Evolutionary conservation across 768 basidiomycete genomes (phyloP), one percentile per base, ranked within the genome.

Genomic region (Suillus sp.): DNA sequence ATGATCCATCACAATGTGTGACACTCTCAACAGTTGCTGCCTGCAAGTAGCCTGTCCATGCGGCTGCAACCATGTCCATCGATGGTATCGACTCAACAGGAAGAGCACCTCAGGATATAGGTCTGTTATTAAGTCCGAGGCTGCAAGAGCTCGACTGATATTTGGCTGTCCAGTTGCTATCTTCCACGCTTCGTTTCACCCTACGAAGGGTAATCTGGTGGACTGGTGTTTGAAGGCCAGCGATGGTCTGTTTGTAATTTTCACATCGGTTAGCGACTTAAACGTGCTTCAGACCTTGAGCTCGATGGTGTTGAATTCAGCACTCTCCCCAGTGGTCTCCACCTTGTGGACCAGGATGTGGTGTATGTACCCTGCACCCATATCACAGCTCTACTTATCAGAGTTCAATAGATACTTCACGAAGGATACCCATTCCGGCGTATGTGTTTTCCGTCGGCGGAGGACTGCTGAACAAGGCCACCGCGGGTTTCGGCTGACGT

Each of bases 141-240:
- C 50, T 27, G 6, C 40, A 25, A 30, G 40, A 20, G 20, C 27
- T 47, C 25, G 42, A 20, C 22, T 48, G 48, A 37, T 35, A 16
- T 42, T 30, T 20, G 5, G 20, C 6, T 40, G 27, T 35, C 43
- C 67, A 93, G 92, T 91, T 70, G 90, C 91, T 13, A 89, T 93
- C 72, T 93, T 93, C 65, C 91, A 93, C 75, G 82, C 88, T 20
- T 91, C 91, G 7, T 94, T 94, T 69, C 92, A 94, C 75, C 89
- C 91, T 1, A 94, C 91, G 25, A 83, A 85, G 66, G 92, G 92
- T 16, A 93, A 92, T 72, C 72, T 87, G 16, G 79, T 93, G 16
- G 92, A 93, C 74, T 94, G 93, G 92, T 86, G 82, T 50, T 71
- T 90, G 35, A 91, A 87, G 70, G 85, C 86, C 10, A 86, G 79